These are phyloP conservation scores for Gonium pectorale DNA, from an alignment of 139 green algal species.

Conservation along the genomic window DNA sequence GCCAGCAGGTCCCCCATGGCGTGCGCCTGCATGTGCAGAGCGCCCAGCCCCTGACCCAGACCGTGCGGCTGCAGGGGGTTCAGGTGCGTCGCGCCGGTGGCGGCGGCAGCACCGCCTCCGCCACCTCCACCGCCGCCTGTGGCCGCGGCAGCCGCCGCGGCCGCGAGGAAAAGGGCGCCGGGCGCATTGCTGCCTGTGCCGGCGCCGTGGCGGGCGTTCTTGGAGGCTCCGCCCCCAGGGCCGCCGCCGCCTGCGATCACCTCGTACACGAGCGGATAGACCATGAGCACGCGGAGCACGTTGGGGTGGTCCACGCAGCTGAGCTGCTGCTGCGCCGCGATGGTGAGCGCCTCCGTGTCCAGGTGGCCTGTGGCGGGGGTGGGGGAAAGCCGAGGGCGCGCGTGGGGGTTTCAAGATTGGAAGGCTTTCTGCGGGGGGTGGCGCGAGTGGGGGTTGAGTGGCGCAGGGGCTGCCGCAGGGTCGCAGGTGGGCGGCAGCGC, in stretches of 20 bases:
- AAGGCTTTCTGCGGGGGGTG: too few species aligned
- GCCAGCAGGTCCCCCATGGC: slow-evolving; percentile 16
- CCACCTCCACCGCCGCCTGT: neutral
- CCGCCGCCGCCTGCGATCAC: slow-evolving; percentile 33
- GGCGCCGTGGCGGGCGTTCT: neutral
- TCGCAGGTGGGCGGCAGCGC: too few species aligned
- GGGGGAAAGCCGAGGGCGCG: neutral
- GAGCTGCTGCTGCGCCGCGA: slow-evolving; percentile 22
- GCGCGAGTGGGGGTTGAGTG: too few species aligned
- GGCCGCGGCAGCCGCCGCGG: neutral
- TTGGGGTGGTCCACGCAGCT: slow-evolving; percentile 26
- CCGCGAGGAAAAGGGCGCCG: too few species aligned
- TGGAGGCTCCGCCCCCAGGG: neutral
- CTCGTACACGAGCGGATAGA: slow-evolving; percentile 61
- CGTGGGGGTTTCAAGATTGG: neutral
- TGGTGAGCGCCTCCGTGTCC: slow-evolving; percentile 36
- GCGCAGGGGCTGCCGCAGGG: too few species aligned
- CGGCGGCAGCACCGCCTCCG: too few species aligned
- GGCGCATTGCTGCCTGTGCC: too few species aligned
- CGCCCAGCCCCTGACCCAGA: neutral
- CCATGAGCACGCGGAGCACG: slow-evolving; percentile 49
- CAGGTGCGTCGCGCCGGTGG: neutral
- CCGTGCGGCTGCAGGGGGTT: neutral
- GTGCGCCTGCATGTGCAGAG: neutral
- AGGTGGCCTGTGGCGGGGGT: slow-evolving; percentile 17